Evolutionary conservation across 495 filamentous ascomycete species (phyloP).

Genomic region (Neurospora cerealis): DNA sequence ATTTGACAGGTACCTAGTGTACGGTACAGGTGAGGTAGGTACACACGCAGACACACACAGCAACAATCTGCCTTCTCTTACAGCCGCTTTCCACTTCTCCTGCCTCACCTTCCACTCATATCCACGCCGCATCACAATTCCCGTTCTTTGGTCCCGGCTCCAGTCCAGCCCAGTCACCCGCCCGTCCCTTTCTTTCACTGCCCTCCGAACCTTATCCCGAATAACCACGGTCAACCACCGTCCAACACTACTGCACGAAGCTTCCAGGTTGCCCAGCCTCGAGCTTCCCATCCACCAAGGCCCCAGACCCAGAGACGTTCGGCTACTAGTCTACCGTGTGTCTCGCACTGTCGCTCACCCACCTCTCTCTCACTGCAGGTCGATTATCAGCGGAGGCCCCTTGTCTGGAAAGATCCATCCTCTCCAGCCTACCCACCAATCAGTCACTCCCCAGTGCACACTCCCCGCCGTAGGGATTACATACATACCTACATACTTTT

Average conservation of each 20-base stretch:
- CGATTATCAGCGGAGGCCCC: neutral
- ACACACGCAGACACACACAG: neutral
- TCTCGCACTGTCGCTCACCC: neutral
- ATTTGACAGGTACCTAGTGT: slow-evolving; percentile 1
- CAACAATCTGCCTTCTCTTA: neutral
- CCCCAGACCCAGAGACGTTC: neutral
- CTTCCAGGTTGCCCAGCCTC: neutral
- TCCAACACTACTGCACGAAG: neutral
- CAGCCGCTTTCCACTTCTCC: neutral
- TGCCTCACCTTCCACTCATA: neutral
- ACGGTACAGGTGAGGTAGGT: neutral
- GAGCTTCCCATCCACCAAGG: neutral
- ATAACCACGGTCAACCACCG: neutral
- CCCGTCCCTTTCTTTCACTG: neutral
- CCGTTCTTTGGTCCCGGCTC: neutral
- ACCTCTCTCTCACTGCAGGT: neutral
- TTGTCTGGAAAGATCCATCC: neutral
- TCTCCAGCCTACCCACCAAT: neutral
- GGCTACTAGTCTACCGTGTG: neutral
- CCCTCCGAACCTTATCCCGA: neutral
- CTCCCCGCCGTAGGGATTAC: neutral
- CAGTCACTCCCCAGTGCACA: neutral
- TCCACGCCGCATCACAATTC: neutral
- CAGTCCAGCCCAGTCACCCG: neutral
- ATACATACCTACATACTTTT: neutral